phyloP scores from a whole-genome alignment of 2,329 filamentous ascomycete genomes.

The Pseudocercospora crystallina region DNA sequence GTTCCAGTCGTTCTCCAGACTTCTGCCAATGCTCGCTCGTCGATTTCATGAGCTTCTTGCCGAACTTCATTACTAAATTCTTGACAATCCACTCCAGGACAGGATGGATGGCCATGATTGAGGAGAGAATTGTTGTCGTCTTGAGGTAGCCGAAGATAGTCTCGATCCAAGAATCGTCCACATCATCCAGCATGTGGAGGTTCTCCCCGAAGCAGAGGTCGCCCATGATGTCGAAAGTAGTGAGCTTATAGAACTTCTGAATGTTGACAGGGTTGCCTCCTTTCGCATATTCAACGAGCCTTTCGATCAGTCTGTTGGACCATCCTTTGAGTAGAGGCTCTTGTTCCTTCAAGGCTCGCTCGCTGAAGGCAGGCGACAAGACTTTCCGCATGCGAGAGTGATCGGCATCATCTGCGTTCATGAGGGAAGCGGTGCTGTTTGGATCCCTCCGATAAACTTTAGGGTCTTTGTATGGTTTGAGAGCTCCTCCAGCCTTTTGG shows the following conservation, averaged over 20 bases:
- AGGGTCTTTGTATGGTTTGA: conserved; percentile 20
- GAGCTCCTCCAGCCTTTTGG: conserved; percentile 9
- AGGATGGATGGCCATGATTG: conserved; percentile 8
- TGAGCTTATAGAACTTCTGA: conserved; percentile 25
- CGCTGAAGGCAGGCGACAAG: conserved; percentile 26
- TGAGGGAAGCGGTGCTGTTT: conserved; percentile 6
- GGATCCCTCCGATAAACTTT: background rate
- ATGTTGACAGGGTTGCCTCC: conserved; percentile 24
- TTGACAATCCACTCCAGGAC: conserved; percentile 11
- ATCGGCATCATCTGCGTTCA: conserved; percentile 20
- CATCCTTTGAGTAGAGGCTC: conserved; percentile 29
- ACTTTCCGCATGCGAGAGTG: conserved; percentile 25
- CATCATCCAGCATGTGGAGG: conserved; percentile 26
- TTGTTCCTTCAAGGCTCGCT: conserved; percentile 27
- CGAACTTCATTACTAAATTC: conserved; percentile 14
- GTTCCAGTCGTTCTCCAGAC: conserved; percentile 27
- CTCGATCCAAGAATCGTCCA: conserved; percentile 25
- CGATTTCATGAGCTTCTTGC: conserved; percentile 18
- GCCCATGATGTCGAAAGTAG: conserved; percentile 31
- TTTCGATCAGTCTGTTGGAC: conserved; percentile 18
- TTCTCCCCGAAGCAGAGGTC: conserved; percentile 31
- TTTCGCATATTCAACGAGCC: conserved; percentile 15
- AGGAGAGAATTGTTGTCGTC: conserved; percentile 10
- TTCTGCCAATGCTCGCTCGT: conserved; percentile 23
- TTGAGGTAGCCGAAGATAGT: conserved; percentile 26